A percentile compares a stretch with the other conserved stretches of the same genome.
These are phyloP conservation scores for Cladosporium velox DNA, from an alignment of 2,329 filamentous ascomycete species.

Conservation along the genomic window DNA sequence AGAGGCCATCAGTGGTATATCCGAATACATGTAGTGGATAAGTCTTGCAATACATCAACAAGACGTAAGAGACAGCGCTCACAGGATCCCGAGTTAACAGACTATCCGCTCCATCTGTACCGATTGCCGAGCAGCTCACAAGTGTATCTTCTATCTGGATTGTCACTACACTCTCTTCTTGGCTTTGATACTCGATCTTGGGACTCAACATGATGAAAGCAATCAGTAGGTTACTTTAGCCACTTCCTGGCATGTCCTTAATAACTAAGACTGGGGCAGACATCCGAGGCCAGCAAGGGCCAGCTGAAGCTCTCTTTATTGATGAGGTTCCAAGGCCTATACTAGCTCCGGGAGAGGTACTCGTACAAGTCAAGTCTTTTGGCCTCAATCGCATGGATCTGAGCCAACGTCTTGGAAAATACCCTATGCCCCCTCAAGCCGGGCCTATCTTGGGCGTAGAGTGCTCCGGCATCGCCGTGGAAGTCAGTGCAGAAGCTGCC, in stretches of 20 bases:
- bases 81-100: neutral
- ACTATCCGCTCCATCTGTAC: neutral
- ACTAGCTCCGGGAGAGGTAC: neutral
- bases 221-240: neutral
- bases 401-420: neutral
- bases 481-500: neutral
- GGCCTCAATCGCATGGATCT: neutral
- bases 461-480: neutral
- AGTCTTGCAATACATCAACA: neutral
- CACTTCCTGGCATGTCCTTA: neutral
- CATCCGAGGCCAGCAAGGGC: neutral
- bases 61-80: neutral
- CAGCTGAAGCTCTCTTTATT: neutral
- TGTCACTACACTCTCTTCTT: no score
- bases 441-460: neutral
- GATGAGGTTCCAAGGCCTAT: neutral
- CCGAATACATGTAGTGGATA: neutral
- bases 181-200: neutral
- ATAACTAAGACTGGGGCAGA: neutral
- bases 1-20: neutral
- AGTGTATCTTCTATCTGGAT: neutral
- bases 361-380: neutral
- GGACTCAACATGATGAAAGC: neutral
- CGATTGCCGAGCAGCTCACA: neutral
- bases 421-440: neutral